Percentiles rank a stretch among this genome's conserved stretches.
These are phyloP conservation scores for Fusarium floridanum DNA, from an alignment of 2,329 filamentous ascomycete genomes.

Conservation along the genomic window DNA sequence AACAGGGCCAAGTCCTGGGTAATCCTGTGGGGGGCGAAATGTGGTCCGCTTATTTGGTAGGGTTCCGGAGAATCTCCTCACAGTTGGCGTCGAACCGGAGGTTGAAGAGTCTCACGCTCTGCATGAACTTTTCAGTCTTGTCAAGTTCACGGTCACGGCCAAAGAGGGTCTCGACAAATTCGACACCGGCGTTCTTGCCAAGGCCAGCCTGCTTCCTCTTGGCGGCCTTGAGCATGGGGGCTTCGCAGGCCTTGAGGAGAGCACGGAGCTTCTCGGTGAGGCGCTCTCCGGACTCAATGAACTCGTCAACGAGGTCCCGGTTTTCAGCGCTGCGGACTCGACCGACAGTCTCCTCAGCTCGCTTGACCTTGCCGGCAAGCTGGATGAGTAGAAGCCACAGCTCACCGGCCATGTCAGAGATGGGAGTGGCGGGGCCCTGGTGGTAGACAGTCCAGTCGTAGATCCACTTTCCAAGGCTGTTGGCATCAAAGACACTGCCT, in stretches of 20 bases:
- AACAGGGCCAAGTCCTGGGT: slow-evolving; percentile 42
- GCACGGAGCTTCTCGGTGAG: slow-evolving; percentile 87
- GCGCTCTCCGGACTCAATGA: slow-evolving; percentile 88
- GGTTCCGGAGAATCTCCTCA: slow-evolving; percentile 82
- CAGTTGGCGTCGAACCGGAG: slow-evolving; percentile 97
- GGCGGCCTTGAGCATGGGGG: slow-evolving; percentile 92
- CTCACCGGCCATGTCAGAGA: slow-evolving; percentile 92
- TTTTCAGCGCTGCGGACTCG: slow-evolving; percentile 80
- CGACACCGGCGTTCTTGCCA: slow-evolving; percentile 90
- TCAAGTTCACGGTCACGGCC: slow-evolving; percentile 90
- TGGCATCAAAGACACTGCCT: slow-evolving; percentile 96
- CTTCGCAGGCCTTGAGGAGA: slow-evolving; percentile 90
- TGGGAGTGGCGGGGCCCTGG: slow-evolving; percentile 83
- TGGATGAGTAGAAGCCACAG: slow-evolving; percentile 96
- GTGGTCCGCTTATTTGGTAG: slow-evolving; percentile 62
- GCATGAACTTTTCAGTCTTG: slow-evolving; percentile 93
- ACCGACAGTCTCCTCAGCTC: slow-evolving; percentile 81
- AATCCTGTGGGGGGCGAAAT: slow-evolving; percentile 34
- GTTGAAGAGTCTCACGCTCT: slow-evolving; percentile 87
- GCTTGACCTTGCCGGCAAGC: slow-evolving; percentile 92
- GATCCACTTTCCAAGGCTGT: slow-evolving; percentile 98
- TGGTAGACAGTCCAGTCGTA: slow-evolving; percentile 99
- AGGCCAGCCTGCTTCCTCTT: slow-evolving; percentile 78
- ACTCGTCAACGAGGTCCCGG: slow-evolving; percentile 87
- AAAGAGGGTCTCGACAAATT: slow-evolving; percentile 97